Evolutionary conservation across 2,329 filamentous ascomycete species (phyloP).

Genomic region (Pyrenochaeta sp.): DNA sequence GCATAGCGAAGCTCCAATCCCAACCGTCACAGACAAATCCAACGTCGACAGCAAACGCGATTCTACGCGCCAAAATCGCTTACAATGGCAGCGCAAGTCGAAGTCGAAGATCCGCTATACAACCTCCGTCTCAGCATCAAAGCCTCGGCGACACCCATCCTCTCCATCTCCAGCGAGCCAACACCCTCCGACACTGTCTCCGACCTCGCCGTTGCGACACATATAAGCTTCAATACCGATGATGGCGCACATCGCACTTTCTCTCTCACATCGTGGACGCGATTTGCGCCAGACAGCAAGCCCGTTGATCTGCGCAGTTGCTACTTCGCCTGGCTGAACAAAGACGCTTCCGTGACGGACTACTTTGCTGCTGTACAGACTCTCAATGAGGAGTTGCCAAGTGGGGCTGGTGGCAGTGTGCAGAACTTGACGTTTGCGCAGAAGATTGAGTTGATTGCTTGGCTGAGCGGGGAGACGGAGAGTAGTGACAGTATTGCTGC

Average conservation of each 20-base stretch:
- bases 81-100: conserved; percentile 36
- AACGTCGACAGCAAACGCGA: conserved; percentile 8
- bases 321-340: conserved; percentile 95
- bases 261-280: conserved; percentile 76
- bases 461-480: conserved; percentile 83
- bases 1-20: conserved; percentile 9
- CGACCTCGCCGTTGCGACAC: conserved; percentile 65
- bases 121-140: conserved; percentile 86
- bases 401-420: conserved; percentile 71
- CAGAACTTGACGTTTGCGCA: conserved; percentile 93
- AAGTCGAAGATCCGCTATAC: conserved; percentile 73
- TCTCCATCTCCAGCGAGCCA: conserved; percentile 74
- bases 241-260: conserved; percentile 67
- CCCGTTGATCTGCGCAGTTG: conserved; percentile 90
- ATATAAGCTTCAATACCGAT: conserved; percentile 73
- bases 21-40: conserved; percentile 1
- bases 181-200: conserved; percentile 67
- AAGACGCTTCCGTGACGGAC: conserved; percentile 86
- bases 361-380: conserved; percentile 86
- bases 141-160: conserved; percentile 72
- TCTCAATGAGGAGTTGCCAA: conserved; percentile 78
- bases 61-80: conserved; percentile 16
- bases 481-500: conserved; percentile 92
- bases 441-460: conserved; percentile 88
- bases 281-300: conserved; percentile 76